phyloP scores from a whole-genome alignment of 371 early-diverging fungal species.

The Mucor irregularis region DNA sequence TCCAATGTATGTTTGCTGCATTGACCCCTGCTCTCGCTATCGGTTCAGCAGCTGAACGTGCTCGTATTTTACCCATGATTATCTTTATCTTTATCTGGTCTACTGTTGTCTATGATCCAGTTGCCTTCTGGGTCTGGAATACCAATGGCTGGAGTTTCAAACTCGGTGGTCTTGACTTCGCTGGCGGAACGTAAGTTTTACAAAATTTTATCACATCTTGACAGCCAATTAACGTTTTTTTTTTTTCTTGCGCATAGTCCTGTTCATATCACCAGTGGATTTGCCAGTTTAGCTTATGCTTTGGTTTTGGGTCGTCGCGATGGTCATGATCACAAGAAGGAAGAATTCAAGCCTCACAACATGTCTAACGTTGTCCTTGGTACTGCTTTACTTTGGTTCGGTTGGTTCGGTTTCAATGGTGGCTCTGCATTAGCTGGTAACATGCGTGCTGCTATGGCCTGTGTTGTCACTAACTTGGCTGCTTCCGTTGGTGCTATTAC shows the following conservation, averaged over 20 bases:
- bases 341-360: constrained; percentile 84
- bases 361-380: constrained; percentile 88
- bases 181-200: constrained; percentile 54
- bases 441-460: constrained; percentile 84
- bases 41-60: constrained; percentile 85
- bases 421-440: constrained; percentile 85
- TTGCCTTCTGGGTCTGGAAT: constrained; percentile 95
- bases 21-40: constrained; percentile 91
- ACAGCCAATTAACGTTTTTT: neutral
- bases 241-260: no score
- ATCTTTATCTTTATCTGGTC: constrained; percentile 93
- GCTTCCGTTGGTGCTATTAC: constrained; percentile 83
- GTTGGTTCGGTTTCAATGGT: constrained; percentile 89
- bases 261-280: constrained; percentile 90
- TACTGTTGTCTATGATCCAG: constrained; percentile 84
- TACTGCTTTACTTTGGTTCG: constrained; percentile 88
- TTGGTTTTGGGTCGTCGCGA: constrained; percentile 80
- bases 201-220: neutral
- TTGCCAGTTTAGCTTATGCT: constrained; percentile 86
- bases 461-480: constrained; percentile 82
- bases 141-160: constrained; percentile 78
- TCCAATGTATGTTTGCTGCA: constrained; percentile 84
- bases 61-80: constrained; percentile 81
- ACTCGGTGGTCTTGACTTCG: constrained; percentile 82
- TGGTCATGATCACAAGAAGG: constrained; percentile 39